Evolutionary conservation across 176 grass and related monocot genomes (phyloP), one percentile per base, ranked within the genome.

Genomic region (Cymbopogon citratus): DNA sequence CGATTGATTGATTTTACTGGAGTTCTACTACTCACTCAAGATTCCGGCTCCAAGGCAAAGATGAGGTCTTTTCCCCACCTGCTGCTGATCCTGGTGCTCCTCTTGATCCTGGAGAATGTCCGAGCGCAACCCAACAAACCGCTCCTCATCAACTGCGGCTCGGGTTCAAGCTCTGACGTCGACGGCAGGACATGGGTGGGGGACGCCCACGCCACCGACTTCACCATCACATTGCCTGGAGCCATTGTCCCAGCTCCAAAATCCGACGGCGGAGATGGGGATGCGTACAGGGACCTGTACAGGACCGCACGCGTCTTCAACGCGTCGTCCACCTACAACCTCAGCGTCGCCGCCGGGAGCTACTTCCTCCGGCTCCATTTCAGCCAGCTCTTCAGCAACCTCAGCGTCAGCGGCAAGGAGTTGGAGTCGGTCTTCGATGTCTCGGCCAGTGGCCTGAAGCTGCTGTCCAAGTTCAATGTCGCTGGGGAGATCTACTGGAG

Each of bases 301-400:
- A 84, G 12, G 77, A 91, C 82, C 23, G 90, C 89, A 6, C 90
- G 96, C 29, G 75, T 95, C 28, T 98, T 98, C 83, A 84, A 90
- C 65, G 74, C 86, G 15, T 64, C 92, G 12, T 70, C 92, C 11
- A 75, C 61, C 38, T 98, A 98, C 89, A 82, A 3, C 25, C 77
- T 98, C 86, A 64, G 56, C 31, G 33, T 95, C 43, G 28, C 80
- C 41, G 36, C 90, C 19, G 92, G 96, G 44, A 85, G 73, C 87
- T 91, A 93, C 83, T 98, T 91, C 71, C 71, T 98, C 29, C 84
- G 96, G 67, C 88, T 98, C 82, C 92, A 98, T 76, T 95, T 98
- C 92, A 90, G 82, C 7, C 92, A 80, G 73, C 80, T 87, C 7
- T 87, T 91, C 69, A 43, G 24, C 76, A 78, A 72, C 40, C 77